phyloP scores from a whole-genome alignment of 768 basidiomycete species.

The Hygrocybe punicea region DNA sequence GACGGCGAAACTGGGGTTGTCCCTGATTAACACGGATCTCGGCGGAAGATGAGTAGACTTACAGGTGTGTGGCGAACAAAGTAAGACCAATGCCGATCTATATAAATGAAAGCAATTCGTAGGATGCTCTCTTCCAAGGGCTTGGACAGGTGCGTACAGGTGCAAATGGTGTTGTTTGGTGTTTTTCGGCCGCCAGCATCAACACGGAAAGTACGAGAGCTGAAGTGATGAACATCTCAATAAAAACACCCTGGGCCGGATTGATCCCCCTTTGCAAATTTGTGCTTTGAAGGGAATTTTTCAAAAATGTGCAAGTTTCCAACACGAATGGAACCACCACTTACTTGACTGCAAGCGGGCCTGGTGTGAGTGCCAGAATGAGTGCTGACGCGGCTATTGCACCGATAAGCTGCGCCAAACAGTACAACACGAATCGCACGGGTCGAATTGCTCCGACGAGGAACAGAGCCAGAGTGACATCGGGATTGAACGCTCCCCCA shows the following conservation, averaged over 20 bases:
- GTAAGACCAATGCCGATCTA: conserved; percentile 66
- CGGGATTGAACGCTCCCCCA: conserved; percentile 43
- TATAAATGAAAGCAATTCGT: background rate
- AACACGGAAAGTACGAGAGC: conserved; percentile 60
- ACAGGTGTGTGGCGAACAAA: conserved; percentile 62
- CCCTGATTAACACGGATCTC: background rate
- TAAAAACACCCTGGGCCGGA: conserved; percentile 58
- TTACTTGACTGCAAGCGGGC: conserved; percentile 54
- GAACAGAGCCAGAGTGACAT: conserved; percentile 57
- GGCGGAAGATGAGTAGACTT: conserved; percentile 14
- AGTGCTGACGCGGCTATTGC: conserved; percentile 59
- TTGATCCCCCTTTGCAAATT: conserved; percentile 46
- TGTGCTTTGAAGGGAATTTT: conserved; percentile 37
- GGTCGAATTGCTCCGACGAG: conserved; percentile 54
- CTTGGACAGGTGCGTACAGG: conserved; percentile 41
- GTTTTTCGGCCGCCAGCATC: conserved; percentile 73
- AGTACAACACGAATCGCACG: conserved; percentile 55
- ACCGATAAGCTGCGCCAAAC: conserved; percentile 58
- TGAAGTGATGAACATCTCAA: conserved; percentile 68
- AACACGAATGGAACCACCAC: conserved; percentile 11
- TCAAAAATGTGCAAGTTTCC: conserved; percentile 4
- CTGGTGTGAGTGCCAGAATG: conserved; percentile 52
- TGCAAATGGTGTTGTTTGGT: conserved; percentile 60
- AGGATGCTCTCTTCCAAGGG: background rate
- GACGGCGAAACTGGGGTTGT: conserved; percentile 50